phyloP scores from a whole-genome alignment of 371 early-diverging fungal species.

The Apophysomyces sp. region DNA sequence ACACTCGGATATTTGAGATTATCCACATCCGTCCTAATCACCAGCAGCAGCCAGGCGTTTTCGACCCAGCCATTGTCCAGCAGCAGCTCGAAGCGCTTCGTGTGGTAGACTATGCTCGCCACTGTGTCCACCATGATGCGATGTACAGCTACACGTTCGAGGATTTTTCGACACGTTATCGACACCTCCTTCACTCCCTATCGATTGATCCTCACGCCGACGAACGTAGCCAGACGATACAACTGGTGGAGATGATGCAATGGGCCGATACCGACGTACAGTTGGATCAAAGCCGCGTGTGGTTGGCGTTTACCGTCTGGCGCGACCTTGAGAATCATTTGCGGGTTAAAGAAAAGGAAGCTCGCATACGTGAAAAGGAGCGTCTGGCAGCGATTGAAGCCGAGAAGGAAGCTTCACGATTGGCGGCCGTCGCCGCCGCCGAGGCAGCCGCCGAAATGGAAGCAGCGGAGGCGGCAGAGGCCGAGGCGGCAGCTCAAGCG shows the following conservation, averaged over 20 bases:
- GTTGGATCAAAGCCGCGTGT: conserved; percentile 55
- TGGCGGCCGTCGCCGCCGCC: conserved; percentile 28
- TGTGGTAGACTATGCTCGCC: conserved; percentile 33
- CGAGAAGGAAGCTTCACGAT: conserved; percentile 28
- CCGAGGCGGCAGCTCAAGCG: conserved; percentile 9
- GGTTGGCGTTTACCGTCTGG: conserved; percentile 71
- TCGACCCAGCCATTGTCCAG: conserved; percentile 32
- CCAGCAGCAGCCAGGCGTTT: conserved; percentile 22
- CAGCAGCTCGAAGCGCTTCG: conserved; percentile 45
- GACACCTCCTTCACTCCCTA: conserved; percentile 16
- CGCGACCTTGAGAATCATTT: conserved; percentile 74
- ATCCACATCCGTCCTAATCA: conserved; percentile 52
- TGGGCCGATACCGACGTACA: conserved; percentile 30
- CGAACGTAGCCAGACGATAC: neutral
- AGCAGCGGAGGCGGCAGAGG: conserved; percentile 11
- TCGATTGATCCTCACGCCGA: neutral
- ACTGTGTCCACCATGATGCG: conserved; percentile 23
- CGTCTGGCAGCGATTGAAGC: conserved; percentile 23
- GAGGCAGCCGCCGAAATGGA: conserved; percentile 32
- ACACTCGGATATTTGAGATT: conserved; percentile 65
- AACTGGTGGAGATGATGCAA: conserved; percentile 29
- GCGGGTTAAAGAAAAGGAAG: conserved; percentile 68
- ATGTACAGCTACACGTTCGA: conserved; percentile 42
- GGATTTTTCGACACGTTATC: conserved; percentile 59
- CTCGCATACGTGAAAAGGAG: conserved; percentile 43